These are phyloP conservation scores for Mortierella sp. DNA, from an alignment of 371 early-diverging fungal species.

Conservation along the genomic window DNA sequence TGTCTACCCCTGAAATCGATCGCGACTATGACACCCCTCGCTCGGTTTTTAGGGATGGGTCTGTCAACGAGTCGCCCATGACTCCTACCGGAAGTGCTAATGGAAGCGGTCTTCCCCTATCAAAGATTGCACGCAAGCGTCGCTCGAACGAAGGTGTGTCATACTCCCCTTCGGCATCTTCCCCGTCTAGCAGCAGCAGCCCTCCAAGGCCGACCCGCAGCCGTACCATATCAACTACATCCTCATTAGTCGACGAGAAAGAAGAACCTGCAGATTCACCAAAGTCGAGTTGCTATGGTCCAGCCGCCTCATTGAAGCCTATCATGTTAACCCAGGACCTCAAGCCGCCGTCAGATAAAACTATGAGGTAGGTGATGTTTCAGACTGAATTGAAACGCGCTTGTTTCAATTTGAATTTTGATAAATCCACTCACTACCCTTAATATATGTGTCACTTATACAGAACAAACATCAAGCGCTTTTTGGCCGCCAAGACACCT, in stretches of 20 bases:
- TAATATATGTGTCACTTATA: neutral
- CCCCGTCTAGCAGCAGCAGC: constrained; percentile 36
- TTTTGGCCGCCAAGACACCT: constrained; percentile 59
- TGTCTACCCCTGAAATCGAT: constrained; percentile 38
- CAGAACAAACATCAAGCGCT: constrained; percentile 61
- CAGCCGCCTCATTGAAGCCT: constrained; percentile 31
- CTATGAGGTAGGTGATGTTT: constrained; percentile 34
- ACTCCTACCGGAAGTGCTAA: constrained; percentile 20
- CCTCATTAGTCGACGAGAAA: constrained; percentile 48
- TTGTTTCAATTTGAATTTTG: too few species aligned
- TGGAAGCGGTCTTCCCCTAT: constrained; percentile 7
- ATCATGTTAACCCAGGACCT: constrained; percentile 48
- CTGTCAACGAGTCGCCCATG: constrained; percentile 8
- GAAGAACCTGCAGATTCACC: constrained; percentile 31
- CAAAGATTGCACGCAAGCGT: constrained; percentile 48
- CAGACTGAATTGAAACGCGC: neutral
- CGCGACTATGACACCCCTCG: constrained; percentile 24
- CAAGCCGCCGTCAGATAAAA: constrained; percentile 40
- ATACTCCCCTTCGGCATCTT: constrained; percentile 25
- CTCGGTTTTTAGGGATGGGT: constrained; percentile 25
- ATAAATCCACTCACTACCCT: neutral
- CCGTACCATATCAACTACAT: constrained; percentile 50
- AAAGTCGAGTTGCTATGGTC: constrained; percentile 10
- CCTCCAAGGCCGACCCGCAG: constrained; percentile 49
- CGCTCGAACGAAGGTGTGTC: constrained; percentile 49